Evolutionary conservation across 208 protist species (phyloP).

Genomic region (Trypanosomatidae sp.): DNA sequence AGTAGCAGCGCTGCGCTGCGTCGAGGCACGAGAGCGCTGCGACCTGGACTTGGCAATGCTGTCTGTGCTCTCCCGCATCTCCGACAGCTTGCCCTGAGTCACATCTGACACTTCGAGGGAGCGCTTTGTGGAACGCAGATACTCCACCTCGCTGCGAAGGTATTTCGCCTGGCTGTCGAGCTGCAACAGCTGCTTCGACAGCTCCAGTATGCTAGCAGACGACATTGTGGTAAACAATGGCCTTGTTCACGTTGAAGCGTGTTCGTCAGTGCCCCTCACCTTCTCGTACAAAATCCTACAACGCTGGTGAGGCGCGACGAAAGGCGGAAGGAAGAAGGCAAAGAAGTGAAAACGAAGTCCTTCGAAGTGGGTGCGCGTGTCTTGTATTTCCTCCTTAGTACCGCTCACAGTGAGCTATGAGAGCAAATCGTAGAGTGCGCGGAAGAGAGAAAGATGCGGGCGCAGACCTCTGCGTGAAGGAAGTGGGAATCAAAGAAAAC

Average conservation of each 20-base stretch:
- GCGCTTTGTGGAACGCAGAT: conserved; percentile 53
- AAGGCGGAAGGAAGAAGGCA: conserved; percentile 1
- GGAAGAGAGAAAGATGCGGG: not conserved
- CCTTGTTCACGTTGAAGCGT: not conserved
- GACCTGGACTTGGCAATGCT: conserved; percentile 20
- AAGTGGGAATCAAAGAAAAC: conserved; percentile 4
- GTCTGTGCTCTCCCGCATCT: conserved; percentile 30
- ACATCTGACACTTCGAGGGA: conserved; percentile 34
- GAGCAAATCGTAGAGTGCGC: not conserved
- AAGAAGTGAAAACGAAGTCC: conserved; percentile 3
- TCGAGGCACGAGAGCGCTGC: conserved; percentile 19
- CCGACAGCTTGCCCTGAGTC: conserved; percentile 24
- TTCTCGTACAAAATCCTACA: not conserved
- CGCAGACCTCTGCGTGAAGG: not conserved
- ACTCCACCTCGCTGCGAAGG: conserved; percentile 63
- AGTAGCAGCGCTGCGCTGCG: conserved; percentile 6
- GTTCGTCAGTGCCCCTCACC: not conserved
- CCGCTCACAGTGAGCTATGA: not conserved
- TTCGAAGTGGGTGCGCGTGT: not conserved
- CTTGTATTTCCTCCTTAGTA: not conserved
- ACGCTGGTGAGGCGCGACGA: not conserved
- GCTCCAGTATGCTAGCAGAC: conserved; percentile 24
- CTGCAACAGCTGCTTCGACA: conserved; percentile 51
- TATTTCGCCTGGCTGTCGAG: conserved; percentile 53
- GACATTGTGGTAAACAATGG: conserved; percentile 14